Evolutionary conservation across 208 protist genomes (phyloP).

Genomic region (Trichomonas vaginalis): DNA sequence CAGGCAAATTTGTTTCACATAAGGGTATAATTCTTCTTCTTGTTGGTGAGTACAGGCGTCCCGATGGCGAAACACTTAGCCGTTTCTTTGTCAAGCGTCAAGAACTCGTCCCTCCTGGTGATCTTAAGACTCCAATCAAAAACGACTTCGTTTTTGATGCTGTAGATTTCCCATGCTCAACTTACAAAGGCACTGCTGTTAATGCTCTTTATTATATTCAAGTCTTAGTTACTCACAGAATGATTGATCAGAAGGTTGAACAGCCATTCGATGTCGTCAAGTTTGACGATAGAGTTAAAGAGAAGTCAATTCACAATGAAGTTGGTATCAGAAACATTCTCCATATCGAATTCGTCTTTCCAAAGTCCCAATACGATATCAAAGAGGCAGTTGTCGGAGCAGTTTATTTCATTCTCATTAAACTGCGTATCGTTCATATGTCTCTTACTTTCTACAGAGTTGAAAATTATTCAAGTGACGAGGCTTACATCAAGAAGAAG

Average conservation of each 20-base stretch:
- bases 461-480: neutral
- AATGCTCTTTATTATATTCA: neutral
- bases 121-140: neutral
- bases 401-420: neutral
- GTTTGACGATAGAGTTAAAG: neutral
- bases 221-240: neutral
- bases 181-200: neutral
- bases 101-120: neutral
- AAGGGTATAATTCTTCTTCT: neutral
- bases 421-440: neutral
- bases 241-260: neutral
- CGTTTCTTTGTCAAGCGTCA: neutral
- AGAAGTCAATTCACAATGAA: neutral
- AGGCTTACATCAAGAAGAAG: neutral
- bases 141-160: neutral
- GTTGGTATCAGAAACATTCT: neutral
- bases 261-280: neutral
- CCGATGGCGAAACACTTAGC: neutral
- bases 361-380: neutral
- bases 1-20: neutral
- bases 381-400: neutral
- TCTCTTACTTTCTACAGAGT: neutral
- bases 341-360: constrained; percentile 6
- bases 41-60: neutral
- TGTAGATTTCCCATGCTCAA: neutral